Base-by-base conservation (phyloP, 2,329 filamentous ascomycete genomes). In the Fusarium burgessii region DNA sequence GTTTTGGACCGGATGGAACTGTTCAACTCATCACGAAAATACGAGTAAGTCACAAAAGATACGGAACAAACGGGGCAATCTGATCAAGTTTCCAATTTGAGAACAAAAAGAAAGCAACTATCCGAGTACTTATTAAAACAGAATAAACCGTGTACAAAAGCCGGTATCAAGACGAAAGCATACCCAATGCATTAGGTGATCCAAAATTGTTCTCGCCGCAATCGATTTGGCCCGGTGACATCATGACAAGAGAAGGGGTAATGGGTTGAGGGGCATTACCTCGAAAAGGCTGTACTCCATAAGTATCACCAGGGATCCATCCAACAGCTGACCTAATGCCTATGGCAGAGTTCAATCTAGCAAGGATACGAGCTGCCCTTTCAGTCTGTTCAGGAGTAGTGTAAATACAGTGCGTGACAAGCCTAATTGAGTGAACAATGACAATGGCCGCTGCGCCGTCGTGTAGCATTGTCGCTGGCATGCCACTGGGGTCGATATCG, bases 401-500 rank as follows among this genome's bases (percentile, higher is more conserved):
- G 54, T 77, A 79, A 11, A 72, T 68, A 58, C 78, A 80, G 20
- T 73, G 72, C n/a, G 75, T 70, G 36, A 80, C 72, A 36, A 80
- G 68, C 35, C 77, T 75, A 38, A 80, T 76, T 1, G 78, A 77
- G 29, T 80, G 75, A 4, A 76, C 67, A 20, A 79, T 79, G 45
- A 78, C 55, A 15, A 80, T 74, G 17, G 76, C 79, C 3, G 71
- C 76, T 1, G 79, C 79, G 1, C 78, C 78, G 42, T 80, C 78
- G 38, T 80, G 71, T 3, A 65, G 38, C 62, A 77, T 68, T 7
- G 66, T 65, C 1, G 69, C 58, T 6, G 74, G 74, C 45, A 59
- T 52, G 7, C 78, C 77, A 23, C 49, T 70, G 1, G 68, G 49
- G 20, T 74, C 68, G 35, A 79, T 63, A 23, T 80, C 77, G 11